Conservation (phyloP, 257 asterid genomes). For the Apocynum venetum region DNA sequence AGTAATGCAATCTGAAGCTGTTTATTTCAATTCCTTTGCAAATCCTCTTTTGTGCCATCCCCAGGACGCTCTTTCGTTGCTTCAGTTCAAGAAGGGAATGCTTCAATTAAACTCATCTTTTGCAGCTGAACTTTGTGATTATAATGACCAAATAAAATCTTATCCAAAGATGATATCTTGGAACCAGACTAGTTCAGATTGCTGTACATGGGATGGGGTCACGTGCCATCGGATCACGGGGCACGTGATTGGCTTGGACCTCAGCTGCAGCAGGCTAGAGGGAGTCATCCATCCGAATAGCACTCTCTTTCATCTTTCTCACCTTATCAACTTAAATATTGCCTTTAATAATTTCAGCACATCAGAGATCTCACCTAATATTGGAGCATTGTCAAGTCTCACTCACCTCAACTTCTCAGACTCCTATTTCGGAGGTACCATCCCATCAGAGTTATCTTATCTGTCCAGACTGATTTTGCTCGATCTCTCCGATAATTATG, state of each 20-base stretch:
- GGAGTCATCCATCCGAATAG: conserved; percentile 5
- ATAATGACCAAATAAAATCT: background rate
- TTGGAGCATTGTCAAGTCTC: too few relatives aligned
- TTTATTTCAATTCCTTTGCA: too few relatives aligned
- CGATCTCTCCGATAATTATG: background rate
- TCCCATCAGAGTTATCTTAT: background rate
- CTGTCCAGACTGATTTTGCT: background rate
- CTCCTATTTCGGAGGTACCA: background rate
- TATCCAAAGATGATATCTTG: conserved; percentile 6
- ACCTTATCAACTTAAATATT: conserved; percentile 1
- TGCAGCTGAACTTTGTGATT: background rate
- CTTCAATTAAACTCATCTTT: background rate
- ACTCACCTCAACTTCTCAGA: too few relatives aligned
- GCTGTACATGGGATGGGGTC: background rate
- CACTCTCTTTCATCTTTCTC: conserved; percentile 8
- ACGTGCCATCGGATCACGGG: background rate
- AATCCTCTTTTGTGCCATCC: background rate
- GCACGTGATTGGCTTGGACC: background rate
- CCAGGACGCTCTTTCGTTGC: background rate
- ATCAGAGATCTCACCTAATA: too few relatives aligned
- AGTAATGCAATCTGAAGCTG: too few relatives aligned
- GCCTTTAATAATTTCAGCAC: background rate
- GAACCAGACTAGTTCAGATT: background rate
- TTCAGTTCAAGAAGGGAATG: background rate
- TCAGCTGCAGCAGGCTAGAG: conserved; percentile 8